A percentile compares a stretch with the other conserved stretches of the same genome.
These are phyloP conservation scores for Aspergillus eucalypticola DNA, from an alignment of 2,329 filamentous ascomycete species.

Conservation along the genomic window DNA sequence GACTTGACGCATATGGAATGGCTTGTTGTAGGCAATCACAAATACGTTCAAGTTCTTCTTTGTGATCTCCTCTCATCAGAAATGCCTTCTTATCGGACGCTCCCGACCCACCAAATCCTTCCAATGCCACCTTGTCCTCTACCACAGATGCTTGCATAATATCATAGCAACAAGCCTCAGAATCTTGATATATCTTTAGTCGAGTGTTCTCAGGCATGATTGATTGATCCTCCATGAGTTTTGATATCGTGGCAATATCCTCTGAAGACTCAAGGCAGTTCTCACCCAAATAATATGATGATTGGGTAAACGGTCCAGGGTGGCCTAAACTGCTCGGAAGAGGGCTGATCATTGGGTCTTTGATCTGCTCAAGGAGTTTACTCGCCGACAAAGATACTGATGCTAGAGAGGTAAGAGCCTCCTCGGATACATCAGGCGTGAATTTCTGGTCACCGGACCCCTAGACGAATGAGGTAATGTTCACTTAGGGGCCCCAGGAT, in stretches of 20 bases:
- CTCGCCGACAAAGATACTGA: not conserved
- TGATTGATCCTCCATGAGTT: slow-evolving; percentile 50
- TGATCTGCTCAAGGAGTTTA: slow-evolving; percentile 4
- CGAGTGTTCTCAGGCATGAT: slow-evolving; percentile 50
- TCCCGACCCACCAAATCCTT: not conserved
- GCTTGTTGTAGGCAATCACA: slow-evolving; percentile 8
- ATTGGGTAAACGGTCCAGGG: slow-evolving; percentile 48
- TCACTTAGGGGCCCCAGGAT: not conserved
- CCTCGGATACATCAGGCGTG: slow-evolving; percentile 20
- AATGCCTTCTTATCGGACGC: not conserved
- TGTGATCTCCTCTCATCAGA: slow-evolving; percentile 16
- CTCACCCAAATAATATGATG: slow-evolving; percentile 33
- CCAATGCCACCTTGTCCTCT: not conserved
- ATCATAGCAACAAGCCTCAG: slow-evolving; percentile 51
- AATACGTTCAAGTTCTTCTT: slow-evolving; percentile 10
- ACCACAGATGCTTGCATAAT: slow-evolving; percentile 31
- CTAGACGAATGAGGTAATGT: slow-evolving; percentile 25
- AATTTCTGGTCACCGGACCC: slow-evolving; percentile 32
- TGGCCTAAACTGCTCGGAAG: slow-evolving; percentile 42
- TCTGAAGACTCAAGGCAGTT: slow-evolving; percentile 42
- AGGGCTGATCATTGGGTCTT: slow-evolving; percentile 14
- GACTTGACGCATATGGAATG: not conserved
- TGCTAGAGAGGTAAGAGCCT: slow-evolving; percentile 14
- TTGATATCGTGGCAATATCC: slow-evolving; percentile 45
- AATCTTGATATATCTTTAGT: slow-evolving; percentile 46